Evolutionary conservation across 1,284 basidiomycete species (phyloP).

Genomic region (Trichosporon sp.): DNA sequence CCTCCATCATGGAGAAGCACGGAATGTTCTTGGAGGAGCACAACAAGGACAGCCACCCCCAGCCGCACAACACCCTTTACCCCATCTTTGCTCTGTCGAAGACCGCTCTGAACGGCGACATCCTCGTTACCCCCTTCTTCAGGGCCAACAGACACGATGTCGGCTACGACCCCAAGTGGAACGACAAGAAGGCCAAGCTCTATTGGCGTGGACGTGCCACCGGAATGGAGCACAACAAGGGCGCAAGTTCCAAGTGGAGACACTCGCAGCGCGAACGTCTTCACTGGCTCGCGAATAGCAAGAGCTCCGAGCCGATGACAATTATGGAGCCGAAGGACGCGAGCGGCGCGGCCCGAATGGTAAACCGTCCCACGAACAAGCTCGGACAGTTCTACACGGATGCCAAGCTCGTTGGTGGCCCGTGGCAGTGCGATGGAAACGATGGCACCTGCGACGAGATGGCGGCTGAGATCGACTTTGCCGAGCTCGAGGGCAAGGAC

Average conservation of each 20-base stretch:
- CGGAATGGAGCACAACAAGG: conserved; percentile 53
- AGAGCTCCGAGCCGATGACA: conserved; percentile 33
- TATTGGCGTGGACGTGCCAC: conserved; percentile 58
- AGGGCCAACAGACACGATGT: conserved; percentile 51
- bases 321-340: conserved; percentile 47
- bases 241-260: conserved; percentile 49
- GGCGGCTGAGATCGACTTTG: conserved; percentile 52
- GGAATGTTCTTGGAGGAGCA: conserved; percentile 56
- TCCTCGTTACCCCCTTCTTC: conserved; percentile 56
- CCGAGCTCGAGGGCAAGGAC: conserved; percentile 48
- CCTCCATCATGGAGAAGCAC: conserved; percentile 54
- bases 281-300: conserved; percentile 53
- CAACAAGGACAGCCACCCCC: conserved; percentile 48
- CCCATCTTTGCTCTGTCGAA: conserved; percentile 56
- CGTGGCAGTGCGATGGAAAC: conserved; percentile 55
- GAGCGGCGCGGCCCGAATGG: conserved; percentile 48
- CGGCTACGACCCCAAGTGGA: conserved; percentile 54
- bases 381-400: conserved; percentile 56
- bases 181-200: conserved; percentile 51
- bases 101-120: conserved; percentile 54
- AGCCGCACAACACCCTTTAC: conserved; percentile 54
- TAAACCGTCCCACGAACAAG: conserved; percentile 38
- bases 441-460: conserved; percentile 57
- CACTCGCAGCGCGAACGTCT: conserved; percentile 55
- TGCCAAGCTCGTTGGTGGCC: conserved; percentile 51